Base-by-base conservation (phyloP, 164 flowering plant species). In the Chloranthus sessilifolius region DNA sequence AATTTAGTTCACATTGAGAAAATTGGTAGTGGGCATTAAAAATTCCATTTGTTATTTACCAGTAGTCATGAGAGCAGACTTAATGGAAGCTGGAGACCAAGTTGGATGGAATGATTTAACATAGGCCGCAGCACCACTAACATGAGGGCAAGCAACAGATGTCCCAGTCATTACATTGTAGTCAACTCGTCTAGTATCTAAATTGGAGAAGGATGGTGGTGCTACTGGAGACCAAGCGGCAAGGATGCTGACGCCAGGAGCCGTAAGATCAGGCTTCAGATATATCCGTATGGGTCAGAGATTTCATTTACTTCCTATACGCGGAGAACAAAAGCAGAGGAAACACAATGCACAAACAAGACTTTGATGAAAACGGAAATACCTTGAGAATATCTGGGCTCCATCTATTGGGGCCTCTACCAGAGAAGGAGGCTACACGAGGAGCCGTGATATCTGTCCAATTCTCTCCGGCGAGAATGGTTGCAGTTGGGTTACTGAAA, bases 1-100 rank as follows among this genome's bases (percentile, higher is more conserved):
- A 6, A 23, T 1, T 28, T n/a, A n/a, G n/a, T n/a, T n/a, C n/a
- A n/a, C n/a, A n/a, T n/a, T n/a, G n/a, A n/a, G n/a, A n/a, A n/a
- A n/a, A n/a, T n/a, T n/a, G n/a, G 50, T 7, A 20, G 14, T 5
- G 33, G 49, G 5, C 19, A 33, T 23, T 9, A 31, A 0, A 1
- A 3, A 16, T 7, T 3, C 5, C 20, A 27, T 48, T 2, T 15
- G 2, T 3, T 19, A 19, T 44, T 52, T 26, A 76, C 81, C 77
- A 26, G 76, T 72, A 12, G 80, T 69, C 77, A 77, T 72, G 12
- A 77, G 62, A 17, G 82, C 72, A 8, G 82, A 77, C 49, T 74
- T 74, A 23, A 74, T 68, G 1, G 82, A 75, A n/a, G 79, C 55
- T 7, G 79, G 72, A 22, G 75, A 70, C 83, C 79, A 78, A 3